Conservation (phyloP, 2,329 filamentous ascomycete species). For the Penicillium sp. region DNA sequence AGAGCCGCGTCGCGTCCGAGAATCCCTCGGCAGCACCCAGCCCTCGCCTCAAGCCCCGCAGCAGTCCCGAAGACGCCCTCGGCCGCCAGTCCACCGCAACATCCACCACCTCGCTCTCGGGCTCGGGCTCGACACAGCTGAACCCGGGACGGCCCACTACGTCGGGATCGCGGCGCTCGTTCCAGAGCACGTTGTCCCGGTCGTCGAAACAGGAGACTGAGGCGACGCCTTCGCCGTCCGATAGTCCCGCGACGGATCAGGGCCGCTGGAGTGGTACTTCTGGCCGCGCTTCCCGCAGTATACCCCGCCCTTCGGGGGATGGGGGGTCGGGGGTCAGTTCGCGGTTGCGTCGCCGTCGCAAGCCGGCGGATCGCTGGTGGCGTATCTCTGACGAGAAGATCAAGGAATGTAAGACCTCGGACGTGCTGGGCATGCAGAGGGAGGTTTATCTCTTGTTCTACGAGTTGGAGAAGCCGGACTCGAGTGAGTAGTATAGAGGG, state of each 20-base stretch:
- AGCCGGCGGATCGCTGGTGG: constrained; percentile 83
- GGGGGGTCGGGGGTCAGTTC: constrained; percentile 24
- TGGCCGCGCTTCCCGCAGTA: constrained; percentile 23
- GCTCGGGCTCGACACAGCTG: constrained; percentile 28
- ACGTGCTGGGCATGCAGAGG: constrained; percentile 89
- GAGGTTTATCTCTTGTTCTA: constrained; percentile 98
- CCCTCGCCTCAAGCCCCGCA: constrained; percentile 47
- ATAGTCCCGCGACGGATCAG: constrained; percentile 26
- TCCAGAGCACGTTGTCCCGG: constrained; percentile 34
- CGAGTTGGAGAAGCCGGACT: constrained; percentile 66
- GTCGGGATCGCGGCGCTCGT: constrained; percentile 36
- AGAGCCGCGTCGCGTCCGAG: constrained; percentile 61
- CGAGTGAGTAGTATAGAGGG: too few relatives aligned
- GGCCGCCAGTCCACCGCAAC: constrained; percentile 34
- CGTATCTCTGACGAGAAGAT: constrained; percentile 96
- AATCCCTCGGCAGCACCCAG: constrained; percentile 52
- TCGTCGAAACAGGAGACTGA: constrained; percentile 20
- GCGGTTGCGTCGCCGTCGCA: constrained; percentile 60
- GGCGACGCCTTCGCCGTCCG: constrained; percentile 18
- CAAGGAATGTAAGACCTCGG: constrained; percentile 87
- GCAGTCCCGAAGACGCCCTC: constrained; percentile 32
- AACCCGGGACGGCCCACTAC: constrained; percentile 29
- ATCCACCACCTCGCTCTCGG: constrained; percentile 40
- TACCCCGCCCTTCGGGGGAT: constrained; percentile 28
- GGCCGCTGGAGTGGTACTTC: constrained; percentile 28